Base-by-base conservation (phyloP, 352 stramenopile species). In the Pythium rishiriense region DNA sequence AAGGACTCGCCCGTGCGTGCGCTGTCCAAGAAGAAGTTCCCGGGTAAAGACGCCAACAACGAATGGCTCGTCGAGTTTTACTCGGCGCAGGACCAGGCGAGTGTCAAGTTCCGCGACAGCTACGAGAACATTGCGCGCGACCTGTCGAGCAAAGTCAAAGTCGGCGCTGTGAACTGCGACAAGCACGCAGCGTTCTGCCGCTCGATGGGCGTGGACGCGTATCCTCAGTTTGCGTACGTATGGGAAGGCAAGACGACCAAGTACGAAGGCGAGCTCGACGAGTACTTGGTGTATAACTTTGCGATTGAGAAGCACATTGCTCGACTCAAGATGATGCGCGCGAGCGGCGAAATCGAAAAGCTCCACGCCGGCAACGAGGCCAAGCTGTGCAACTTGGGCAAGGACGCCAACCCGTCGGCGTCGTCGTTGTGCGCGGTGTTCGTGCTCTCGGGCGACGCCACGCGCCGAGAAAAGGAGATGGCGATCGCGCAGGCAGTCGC, bases 21-120 rank as follows among this genome's bases (percentile, higher is more conserved):
- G 26, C 62, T 94, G 31, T 88, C 83, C 10, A 80, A 77, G 48
- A 91, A 84, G 60, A 92, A 93, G 42, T 94, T 90, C 46, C 85
- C 85, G 0, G 76, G 69, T 41, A 80, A 85, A 45, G 56, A 76
- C 14, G 80, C 83, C 14, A 90, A 85, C 55, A 80, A 93, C 65
- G 85, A 94, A 56, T 94, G 85, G 85, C 72, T 94, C 11, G 81
- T 94, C 21, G 70, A 91, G 58, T 94, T 94, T 56, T 94, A 93
- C 66, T 79, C 74, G 43, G 56, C 74, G 21, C 59, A 76, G 43
- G 83, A 93, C 61, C 66, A 75, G 52, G 51, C 69, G 37, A 77
- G 72, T 33, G 66, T 81, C 22, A 77, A 90, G 53, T 94, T 92
- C 63, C 82, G 79, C 19, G 68, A 77, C 25, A 72, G 77, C 24